Conservation (phyloP, 2,329 filamentous ascomycete genomes). For the Trichophyton simii region DNA sequence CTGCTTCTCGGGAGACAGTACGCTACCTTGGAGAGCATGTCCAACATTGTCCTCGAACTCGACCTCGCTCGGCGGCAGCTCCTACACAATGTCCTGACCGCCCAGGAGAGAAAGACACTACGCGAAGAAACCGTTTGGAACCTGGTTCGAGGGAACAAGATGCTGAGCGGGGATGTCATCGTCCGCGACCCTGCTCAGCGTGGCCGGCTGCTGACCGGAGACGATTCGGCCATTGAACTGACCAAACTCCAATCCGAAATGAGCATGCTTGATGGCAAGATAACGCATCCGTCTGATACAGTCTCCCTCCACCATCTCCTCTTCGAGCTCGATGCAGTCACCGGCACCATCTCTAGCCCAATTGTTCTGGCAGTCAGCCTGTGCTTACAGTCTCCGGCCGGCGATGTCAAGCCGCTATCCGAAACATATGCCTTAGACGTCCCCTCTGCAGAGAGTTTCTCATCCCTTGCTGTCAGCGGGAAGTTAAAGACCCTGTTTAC, state of each 20-base stretch:
- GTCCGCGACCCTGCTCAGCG: slow-evolving; percentile 76
- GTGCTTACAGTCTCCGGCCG: slow-evolving; percentile 55
- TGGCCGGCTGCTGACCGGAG: slow-evolving; percentile 75
- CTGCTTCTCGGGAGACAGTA: slow-evolving; percentile 76
- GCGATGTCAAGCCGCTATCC: slow-evolving; percentile 55
- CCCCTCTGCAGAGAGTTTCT: slow-evolving; percentile 58
- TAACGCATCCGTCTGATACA: slow-evolving; percentile 53
- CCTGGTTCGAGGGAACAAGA: slow-evolving; percentile 82
- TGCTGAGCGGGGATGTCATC: slow-evolving; percentile 86
- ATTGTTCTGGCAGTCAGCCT: slow-evolving; percentile 68
- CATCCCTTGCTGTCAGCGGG: slow-evolving; percentile 50
- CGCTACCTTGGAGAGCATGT: slow-evolving; percentile 64
- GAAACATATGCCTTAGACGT: slow-evolving; percentile 74
- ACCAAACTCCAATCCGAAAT: slow-evolving; percentile 88
- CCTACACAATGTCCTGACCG: slow-evolving; percentile 83
- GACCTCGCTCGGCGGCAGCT: slow-evolving; percentile 80
- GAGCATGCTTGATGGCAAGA: slow-evolving; percentile 81
- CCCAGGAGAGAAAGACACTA: slow-evolving; percentile 64
- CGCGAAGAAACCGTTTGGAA: slow-evolving; percentile 93
- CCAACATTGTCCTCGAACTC: slow-evolving; percentile 65
- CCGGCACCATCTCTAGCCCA: slow-evolving; percentile 61
- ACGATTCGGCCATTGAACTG: slow-evolving; percentile 85
- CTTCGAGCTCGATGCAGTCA: slow-evolving; percentile 71
- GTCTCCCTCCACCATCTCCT: slow-evolving; percentile 66
- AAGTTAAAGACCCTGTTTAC: slow-evolving; percentile 77